phyloP scores from a whole-genome alignment of 1,284 basidiomycete species.

The Rhodotorula sp. region DNA sequence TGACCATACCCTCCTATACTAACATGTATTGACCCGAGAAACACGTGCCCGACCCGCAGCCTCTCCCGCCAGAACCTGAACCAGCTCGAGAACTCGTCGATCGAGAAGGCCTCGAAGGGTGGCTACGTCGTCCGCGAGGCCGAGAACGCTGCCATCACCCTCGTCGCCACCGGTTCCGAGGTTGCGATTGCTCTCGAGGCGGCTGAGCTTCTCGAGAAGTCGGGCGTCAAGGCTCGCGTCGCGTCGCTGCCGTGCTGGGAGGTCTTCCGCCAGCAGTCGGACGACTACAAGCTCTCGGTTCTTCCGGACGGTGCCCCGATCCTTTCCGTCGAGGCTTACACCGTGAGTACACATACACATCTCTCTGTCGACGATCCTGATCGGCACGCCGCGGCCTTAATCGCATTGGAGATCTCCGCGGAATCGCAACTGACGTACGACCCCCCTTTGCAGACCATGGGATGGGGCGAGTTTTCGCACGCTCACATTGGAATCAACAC shows the following conservation, averaged over 20 bases:
- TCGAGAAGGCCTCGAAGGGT: slow-evolving; percentile 79
- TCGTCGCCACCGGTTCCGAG: slow-evolving; percentile 86
- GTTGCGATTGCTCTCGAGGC: slow-evolving; percentile 82
- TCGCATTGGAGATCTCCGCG: too few species aligned
- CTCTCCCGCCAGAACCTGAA: slow-evolving; percentile 90
- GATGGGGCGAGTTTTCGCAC: slow-evolving; percentile 84
- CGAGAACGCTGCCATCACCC: slow-evolving; percentile 69
- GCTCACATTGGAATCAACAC: slow-evolving; percentile 75
- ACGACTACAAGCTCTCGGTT: slow-evolving; percentile 77
- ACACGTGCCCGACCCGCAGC: slow-evolving; percentile 48
- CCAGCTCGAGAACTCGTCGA: slow-evolving; percentile 81
- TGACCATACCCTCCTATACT: background rate
- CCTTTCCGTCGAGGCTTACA: slow-evolving; percentile 79
- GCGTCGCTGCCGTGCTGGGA: slow-evolving; percentile 87
- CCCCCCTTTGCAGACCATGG: slow-evolving; percentile 44
- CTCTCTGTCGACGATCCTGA: background rate
- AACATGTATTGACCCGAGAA: background rate
- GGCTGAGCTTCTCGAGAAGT: slow-evolving; percentile 66
- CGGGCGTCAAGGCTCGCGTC: slow-evolving; percentile 68
- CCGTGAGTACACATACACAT: slow-evolving; percentile 3
- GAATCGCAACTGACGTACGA: background rate
- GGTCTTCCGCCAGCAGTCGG: slow-evolving; percentile 79
- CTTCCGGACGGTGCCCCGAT: slow-evolving; percentile 85
- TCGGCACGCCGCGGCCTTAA: background rate
- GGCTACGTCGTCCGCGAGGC: slow-evolving; percentile 87